phyloP scores from a whole-genome alignment of 306 rosid species.

The Myrica gale region DNA sequence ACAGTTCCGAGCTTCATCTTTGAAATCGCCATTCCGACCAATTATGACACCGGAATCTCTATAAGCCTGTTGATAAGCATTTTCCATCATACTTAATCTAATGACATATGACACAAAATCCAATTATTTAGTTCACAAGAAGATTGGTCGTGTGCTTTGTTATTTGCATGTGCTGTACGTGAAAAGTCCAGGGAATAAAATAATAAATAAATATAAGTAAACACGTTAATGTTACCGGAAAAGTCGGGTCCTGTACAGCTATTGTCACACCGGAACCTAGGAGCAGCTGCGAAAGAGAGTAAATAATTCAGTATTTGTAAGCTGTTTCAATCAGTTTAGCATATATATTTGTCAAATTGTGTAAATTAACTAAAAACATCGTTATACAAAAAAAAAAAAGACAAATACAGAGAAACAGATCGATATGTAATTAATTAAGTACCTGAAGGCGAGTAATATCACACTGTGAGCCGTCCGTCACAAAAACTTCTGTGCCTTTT shows the following conservation, averaged over 20 bases:
- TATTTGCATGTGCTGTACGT: constrained; percentile 8
- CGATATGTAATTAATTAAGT: constrained; percentile 19
- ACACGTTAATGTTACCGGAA: constrained; percentile 49
- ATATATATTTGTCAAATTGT: not conserved
- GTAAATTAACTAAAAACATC: not conserved
- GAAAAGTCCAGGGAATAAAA: constrained; percentile 1
- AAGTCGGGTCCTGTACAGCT: constrained; percentile 73
- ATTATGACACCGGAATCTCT: constrained; percentile 74
- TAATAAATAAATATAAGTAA: not conserved
- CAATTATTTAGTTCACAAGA: not conserved
- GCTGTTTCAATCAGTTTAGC: not conserved
- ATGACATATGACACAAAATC: too few species aligned
- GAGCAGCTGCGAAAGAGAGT: constrained; percentile 49
- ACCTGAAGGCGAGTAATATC: constrained; percentile 85
- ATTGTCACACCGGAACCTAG: constrained; percentile 58
- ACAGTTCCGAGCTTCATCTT: constrained; percentile 39
- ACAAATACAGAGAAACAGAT: constrained; percentile 1
- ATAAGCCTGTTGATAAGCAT: constrained; percentile 52
- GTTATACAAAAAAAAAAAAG: constrained; percentile 3
- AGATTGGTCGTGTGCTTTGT: constrained; percentile 2
- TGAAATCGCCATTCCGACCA: constrained; percentile 57
- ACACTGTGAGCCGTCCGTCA: constrained; percentile 78
- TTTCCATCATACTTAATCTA: not conserved
- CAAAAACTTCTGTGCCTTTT: constrained; percentile 56
- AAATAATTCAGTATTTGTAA: constrained; percentile 10